phyloP scores from a whole-genome alignment of 2,329 filamentous ascomycete genomes.

The Verticillium albo-atrum region DNA sequence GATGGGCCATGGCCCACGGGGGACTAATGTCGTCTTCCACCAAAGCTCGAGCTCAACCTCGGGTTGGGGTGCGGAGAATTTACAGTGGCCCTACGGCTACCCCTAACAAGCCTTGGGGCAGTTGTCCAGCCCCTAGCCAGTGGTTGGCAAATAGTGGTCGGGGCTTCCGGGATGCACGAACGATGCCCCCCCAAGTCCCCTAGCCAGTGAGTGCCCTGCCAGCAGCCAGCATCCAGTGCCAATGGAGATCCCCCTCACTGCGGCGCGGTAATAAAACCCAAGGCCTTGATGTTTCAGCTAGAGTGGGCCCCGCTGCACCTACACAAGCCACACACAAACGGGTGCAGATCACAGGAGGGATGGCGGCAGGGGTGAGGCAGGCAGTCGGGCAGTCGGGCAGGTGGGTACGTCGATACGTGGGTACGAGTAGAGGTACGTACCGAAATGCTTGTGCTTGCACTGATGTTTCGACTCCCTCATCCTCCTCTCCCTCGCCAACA shows the following conservation, averaged over 20 bases:
- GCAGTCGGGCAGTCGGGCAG: neutral
- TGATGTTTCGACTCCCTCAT: neutral
- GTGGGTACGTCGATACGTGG: too few species aligned
- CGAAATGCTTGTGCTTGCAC: neutral
- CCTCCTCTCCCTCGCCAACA: neutral
- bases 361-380: neutral
- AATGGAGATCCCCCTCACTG: neutral
- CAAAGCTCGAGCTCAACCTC: neutral
- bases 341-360: neutral
- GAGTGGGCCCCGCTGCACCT: constrained; percentile 7
- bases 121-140: neutral
- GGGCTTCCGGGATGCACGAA: neutral
- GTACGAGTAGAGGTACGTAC: neutral
- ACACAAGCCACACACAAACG: constrained; percentile 1
- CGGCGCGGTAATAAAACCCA: neutral
- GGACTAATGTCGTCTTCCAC: too few species aligned
- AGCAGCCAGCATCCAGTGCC: neutral
- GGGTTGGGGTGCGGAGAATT: neutral
- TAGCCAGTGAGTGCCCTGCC: neutral
- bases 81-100: neutral
- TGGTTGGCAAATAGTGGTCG: neutral
- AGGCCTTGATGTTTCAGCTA: constrained; percentile 11
- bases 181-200: neutral
- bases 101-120: neutral
- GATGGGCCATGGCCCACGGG: too few species aligned